phyloP scores from a whole-genome alignment of 2,329 filamentous ascomycete genomes.

The Dactylonectria estremocensis region DNA sequence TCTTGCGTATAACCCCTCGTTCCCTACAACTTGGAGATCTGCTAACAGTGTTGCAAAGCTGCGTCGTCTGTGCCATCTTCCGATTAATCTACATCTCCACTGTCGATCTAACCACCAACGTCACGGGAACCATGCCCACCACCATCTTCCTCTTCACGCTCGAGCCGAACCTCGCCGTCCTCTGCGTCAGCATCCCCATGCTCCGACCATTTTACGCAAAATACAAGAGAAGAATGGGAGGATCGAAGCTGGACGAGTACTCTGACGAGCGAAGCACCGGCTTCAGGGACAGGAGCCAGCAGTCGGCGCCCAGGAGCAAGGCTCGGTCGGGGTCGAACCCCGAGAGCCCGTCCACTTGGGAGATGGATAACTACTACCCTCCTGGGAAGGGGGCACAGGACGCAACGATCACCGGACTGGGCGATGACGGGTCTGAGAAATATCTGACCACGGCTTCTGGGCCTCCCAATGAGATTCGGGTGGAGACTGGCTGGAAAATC shows the following conservation, averaged over 20 bases:
- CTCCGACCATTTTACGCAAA: constrained; percentile 54
- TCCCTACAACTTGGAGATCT: rapidly evolving
- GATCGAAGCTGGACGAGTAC: constrained; percentile 48
- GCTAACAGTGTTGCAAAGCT: constrained; percentile 45
- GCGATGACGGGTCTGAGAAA: constrained; percentile 46
- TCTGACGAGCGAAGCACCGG: constrained; percentile 40
- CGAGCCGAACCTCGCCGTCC: constrained; percentile 58
- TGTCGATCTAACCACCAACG: constrained; percentile 54
- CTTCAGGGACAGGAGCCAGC: constrained; percentile 39
- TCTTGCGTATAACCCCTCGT: constrained; percentile 49
- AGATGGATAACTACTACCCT: constrained; percentile 44
- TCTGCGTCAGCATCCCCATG: constrained; percentile 61
- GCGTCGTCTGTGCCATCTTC: constrained; percentile 57
- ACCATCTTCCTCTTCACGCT: constrained; percentile 58
- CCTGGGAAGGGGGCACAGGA: constrained; percentile 33
- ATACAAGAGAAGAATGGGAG: constrained; percentile 52
- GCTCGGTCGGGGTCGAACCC: constrained; percentile 13
- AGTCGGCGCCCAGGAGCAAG: constrained; percentile 27
- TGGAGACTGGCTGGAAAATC: constrained; percentile 45
- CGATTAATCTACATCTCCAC: constrained; percentile 56
- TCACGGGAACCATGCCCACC: constrained; percentile 58
- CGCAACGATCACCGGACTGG: constrained; percentile 27
- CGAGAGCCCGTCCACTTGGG: constrained; percentile 40
- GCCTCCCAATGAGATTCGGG: constrained; percentile 36
- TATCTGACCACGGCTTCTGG: constrained; percentile 37